Evolutionary conservation across 805 yeast species (phyloP).

Genomic region (Wickerhamiella hasegawae): DNA sequence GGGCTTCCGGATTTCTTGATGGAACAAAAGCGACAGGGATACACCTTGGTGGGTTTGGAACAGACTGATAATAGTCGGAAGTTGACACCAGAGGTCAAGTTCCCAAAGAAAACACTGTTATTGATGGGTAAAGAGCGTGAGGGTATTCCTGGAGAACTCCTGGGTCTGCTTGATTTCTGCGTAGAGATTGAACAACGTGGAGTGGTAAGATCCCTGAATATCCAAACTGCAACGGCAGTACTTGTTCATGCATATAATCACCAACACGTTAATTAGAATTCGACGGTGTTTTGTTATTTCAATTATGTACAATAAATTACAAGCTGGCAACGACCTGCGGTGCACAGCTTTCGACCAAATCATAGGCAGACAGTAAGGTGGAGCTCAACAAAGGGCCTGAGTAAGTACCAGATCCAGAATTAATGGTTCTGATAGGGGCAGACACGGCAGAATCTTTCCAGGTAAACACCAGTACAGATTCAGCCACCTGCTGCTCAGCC

Average conservation of each 20-base stretch:
- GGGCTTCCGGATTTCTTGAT: constrained; percentile 41
- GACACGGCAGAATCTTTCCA: constrained; percentile 53
- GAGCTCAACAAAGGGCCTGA: constrained; percentile 29
- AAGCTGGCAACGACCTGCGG: constrained; percentile 33
- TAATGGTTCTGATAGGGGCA: constrained; percentile 59
- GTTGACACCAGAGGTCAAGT: constrained; percentile 42
- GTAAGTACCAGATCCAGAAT: constrained; percentile 33
- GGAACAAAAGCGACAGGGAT: constrained; percentile 53
- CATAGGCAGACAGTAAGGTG: constrained; percentile 35
- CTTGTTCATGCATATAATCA: constrained; percentile 70
- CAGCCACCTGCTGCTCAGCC: constrained; percentile 80
- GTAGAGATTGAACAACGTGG: constrained; percentile 88
- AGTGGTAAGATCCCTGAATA: constrained; percentile 86
- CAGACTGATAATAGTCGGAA: constrained; percentile 83
- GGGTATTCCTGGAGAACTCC: constrained; percentile 76
- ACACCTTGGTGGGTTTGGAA: constrained; percentile 76
- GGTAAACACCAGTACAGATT: constrained; percentile 62
- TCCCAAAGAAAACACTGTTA: constrained; percentile 67
- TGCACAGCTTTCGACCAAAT: constrained; percentile 46
- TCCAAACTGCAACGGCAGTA: constrained; percentile 92
- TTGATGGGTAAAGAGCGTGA: constrained; percentile 76
- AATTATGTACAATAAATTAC: too few relatives aligned
- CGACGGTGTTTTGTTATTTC: too few relatives aligned
- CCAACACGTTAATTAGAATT: too few relatives aligned
- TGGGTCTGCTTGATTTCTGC: constrained; percentile 72